A percentile compares a stretch with the other conserved stretches of the same genome.
These are phyloP conservation scores for Hyaloperonospora arabidopsidis DNA, from an alignment of 352 stramenopile species.

Conservation along the genomic window DNA sequence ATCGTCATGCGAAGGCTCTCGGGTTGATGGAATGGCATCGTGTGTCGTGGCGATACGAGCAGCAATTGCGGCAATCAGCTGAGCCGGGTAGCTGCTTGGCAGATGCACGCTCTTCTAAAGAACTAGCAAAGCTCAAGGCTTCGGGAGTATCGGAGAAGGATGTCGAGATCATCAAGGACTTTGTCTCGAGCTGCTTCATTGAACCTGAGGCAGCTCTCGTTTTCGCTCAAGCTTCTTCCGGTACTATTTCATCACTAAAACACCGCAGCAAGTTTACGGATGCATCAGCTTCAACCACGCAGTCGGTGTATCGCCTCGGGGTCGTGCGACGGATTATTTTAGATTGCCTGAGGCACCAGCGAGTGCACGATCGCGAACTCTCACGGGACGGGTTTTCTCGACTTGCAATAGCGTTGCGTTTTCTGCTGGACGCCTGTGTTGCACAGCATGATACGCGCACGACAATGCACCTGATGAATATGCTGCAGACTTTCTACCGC, in stretches of 20 bases:
- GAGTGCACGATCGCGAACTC: constrained; percentile 48
- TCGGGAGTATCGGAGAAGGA: constrained; percentile 57
- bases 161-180: constrained; percentile 81
- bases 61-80: constrained; percentile 24
- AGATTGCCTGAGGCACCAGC: constrained; percentile 60
- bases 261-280: constrained; percentile 67
- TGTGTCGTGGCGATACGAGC: constrained; percentile 52
- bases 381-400: constrained; percentile 46
- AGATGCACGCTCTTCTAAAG: constrained; percentile 29
- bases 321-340: constrained; percentile 65
- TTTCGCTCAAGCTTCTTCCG: constrained; percentile 10
- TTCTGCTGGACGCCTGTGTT: constrained; percentile 57
- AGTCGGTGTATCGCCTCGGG: constrained; percentile 60
- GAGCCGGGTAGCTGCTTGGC: constrained; percentile 49
- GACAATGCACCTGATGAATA: constrained; percentile 75
- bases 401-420: constrained; percentile 40
- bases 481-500: constrained; percentile 78
- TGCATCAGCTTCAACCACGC: constrained; percentile 25
- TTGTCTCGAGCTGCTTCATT: constrained; percentile 75
- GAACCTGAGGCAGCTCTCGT: constrained; percentile 49
- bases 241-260: constrained; percentile 23
- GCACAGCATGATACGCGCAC: constrained; percentile 58
- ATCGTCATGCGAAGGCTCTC: constrained; percentile 67
- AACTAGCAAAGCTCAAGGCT: constrained; percentile 48
- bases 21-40: constrained; percentile 77